Evolutionary conservation across 139 green algal species (phyloP).

Genomic region (Chlamydomonas sphaeroides): DNA sequence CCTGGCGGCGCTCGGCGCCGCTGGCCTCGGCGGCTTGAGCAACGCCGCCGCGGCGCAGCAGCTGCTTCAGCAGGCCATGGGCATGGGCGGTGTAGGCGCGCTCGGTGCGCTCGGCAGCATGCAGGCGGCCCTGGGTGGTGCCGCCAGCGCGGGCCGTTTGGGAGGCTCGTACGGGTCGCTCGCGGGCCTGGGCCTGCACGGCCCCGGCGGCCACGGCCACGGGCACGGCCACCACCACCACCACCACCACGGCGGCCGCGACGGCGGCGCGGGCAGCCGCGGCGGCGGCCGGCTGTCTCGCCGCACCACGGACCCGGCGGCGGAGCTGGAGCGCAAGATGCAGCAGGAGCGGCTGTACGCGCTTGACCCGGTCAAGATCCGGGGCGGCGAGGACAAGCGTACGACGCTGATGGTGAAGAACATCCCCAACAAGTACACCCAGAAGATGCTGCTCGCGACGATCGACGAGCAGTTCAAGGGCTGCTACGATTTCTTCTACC

Average conservation of each 20-base stretch:
- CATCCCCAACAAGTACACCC: slow-evolving; percentile 99
- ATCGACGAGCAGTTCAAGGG: slow-evolving; percentile 92
- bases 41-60: slow-evolving; percentile 28
- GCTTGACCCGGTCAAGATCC: slow-evolving; percentile 81
- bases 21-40: slow-evolving; percentile 21
- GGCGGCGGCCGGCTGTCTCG: slow-evolving; percentile 77
- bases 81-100: slow-evolving; percentile 42
- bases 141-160: slow-evolving; percentile 12
- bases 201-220: not conserved
- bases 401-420: slow-evolving; percentile 99
- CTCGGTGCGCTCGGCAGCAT: slow-evolving; percentile 26
- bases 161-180: slow-evolving; percentile 1
- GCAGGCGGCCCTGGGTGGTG: slow-evolving; percentile 15
- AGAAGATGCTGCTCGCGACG: slow-evolving; percentile 98
- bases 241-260: not conserved
- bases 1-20: slow-evolving; percentile 11
- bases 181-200: slow-evolving; percentile 3
- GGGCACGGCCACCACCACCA: not conserved
- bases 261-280: not conserved
- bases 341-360: slow-evolving; percentile 86
- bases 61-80: slow-evolving; percentile 52
- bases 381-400: slow-evolving; percentile 83
- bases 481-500: slow-evolving; percentile 93
- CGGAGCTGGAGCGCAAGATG: slow-evolving; percentile 81
- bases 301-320: slow-evolving; percentile 72